Evolutionary conservation across 1,284 basidiomycete species (phyloP), one percentile per base, ranked within the genome.

Genomic region (Pseudozyma sp.): DNA sequence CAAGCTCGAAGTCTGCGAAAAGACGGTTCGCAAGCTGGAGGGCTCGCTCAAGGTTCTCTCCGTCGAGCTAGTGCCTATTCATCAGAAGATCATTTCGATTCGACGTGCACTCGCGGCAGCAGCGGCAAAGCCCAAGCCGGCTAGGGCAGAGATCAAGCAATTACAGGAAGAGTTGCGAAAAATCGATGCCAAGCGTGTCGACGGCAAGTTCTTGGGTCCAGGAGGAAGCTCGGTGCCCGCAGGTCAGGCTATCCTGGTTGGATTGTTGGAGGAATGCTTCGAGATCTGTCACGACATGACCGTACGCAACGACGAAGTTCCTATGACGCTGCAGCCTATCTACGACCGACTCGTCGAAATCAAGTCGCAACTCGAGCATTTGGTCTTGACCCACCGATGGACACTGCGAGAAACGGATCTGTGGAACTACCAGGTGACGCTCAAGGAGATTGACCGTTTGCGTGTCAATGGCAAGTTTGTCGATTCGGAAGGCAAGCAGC

Each of bases 381-480:
- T 97, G 52, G 93, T 93, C 47, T 88, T 98, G 77, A 98, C 96
- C 1, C 96, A 97, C 85, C 91, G 97, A 49, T 99, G 97, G 97
- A 97, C 92, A 64, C 87, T 99, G 63, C 89, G 95, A 47, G 97
- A 99, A 88, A 99, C 96, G 0, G 96, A 97, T 81, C 71, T 85
- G 38, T 84, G 78, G 84, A 89, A 88, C 86, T 99, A 97, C 86
- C 93, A 94, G 43, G 88, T 96, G 55, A 93, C 93, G 83, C 87
- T 99, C 75, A 93, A 96, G 82, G 95, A 99, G 85, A 95, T 99
- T 58, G 96, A 99, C 86, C 92, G 93, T 85, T 93, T 98, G 93
- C 88, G 96, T 21, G 90, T 98, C 8, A 94, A 98, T 76, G 96
- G 96, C 71, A 97, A 97, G 86, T 99, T 98, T 84, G 91, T 97